Percentiles rank a stretch among this genome's conserved stretches.
Conservation (phyloP, 1,139 yeast genomes). For the Protomyces pachydermus region DNA sequence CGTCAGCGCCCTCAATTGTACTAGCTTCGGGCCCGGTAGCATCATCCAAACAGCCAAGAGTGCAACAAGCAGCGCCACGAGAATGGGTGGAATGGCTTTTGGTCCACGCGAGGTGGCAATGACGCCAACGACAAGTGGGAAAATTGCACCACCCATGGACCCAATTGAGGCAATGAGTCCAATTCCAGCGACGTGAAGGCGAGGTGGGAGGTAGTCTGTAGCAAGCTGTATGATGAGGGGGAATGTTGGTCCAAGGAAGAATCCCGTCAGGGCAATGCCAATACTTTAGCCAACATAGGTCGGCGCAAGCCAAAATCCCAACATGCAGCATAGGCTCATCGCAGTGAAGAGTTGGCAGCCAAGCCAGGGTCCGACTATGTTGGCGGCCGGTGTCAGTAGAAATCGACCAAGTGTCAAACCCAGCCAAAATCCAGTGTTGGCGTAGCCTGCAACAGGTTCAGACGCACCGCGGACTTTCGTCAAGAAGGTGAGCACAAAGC, state of each 20-base stretch:
- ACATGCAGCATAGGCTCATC: slow-evolving; percentile 34
- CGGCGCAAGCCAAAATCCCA: slow-evolving; percentile 38
- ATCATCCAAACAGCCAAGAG: slow-evolving; percentile 5
- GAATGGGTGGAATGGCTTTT: slow-evolving; percentile 8
- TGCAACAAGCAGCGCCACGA: slow-evolving; percentile 13
- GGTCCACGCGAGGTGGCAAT: slow-evolving; percentile 17
- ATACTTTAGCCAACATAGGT: slow-evolving; percentile 37
- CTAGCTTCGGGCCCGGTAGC: slow-evolving; percentile 8
- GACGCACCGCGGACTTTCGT: slow-evolving; percentile 53
- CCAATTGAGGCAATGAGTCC: slow-evolving; percentile 77
- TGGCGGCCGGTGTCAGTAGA: slow-evolving; percentile 40
- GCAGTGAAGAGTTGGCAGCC: slow-evolving; percentile 33
- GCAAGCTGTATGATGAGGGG: slow-evolving; percentile 70
- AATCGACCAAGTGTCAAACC: slow-evolving; percentile 63
- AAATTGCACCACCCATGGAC: slow-evolving; percentile 70
- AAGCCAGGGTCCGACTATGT: slow-evolving; percentile 35
- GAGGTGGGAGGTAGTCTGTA: slow-evolving; percentile 56
- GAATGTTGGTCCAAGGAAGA: slow-evolving; percentile 73
- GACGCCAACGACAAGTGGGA: slow-evolving; percentile 41
- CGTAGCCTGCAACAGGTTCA: slow-evolving; percentile 51
- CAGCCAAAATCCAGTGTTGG: slow-evolving; percentile 68
- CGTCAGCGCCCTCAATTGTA: too few species aligned
- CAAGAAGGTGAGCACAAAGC: slow-evolving; percentile 65
- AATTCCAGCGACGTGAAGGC: slow-evolving; percentile 60
- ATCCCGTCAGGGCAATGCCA: slow-evolving; percentile 54